Percentiles rank a stretch among this genome's conserved stretches.
Evolutionary conservation across 139 green algal species (phyloP).

Genomic region (Chlamydomonas urium): DNA sequence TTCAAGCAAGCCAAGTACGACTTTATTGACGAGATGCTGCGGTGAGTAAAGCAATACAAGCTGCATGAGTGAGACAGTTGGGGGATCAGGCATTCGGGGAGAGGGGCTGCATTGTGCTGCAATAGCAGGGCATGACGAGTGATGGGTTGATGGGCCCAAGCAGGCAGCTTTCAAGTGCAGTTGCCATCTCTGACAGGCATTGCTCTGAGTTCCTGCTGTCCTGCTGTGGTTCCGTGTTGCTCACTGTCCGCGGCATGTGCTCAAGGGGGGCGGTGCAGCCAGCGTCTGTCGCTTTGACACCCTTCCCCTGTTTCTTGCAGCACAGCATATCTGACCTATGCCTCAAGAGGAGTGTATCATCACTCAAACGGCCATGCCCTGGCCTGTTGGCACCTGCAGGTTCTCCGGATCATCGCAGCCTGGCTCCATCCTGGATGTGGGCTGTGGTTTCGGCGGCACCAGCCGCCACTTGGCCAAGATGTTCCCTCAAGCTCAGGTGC

Average conservation of each 20-base stretch:
- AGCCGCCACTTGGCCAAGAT: constrained; percentile 75
- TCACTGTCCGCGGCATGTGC: background rate
- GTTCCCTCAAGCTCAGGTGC: constrained; percentile 66
- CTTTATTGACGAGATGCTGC: constrained; percentile 87
- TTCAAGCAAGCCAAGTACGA: constrained; percentile 94
- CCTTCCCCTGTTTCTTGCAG: no score
- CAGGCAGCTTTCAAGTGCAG: background rate
- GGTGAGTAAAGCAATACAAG: constrained; percentile 35
- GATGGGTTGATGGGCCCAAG: background rate
- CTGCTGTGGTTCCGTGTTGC: background rate
- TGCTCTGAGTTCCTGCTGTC: background rate
- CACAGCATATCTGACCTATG: no score
- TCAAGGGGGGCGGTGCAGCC: no score
- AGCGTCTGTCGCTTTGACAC: no score
- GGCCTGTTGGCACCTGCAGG: background rate
- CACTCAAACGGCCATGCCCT: background rate
- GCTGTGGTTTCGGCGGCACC: constrained; percentile 91
- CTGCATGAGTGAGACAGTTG: background rate
- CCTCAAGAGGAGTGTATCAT: background rate
- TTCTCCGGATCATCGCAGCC: constrained; percentile 40
- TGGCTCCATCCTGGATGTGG: constrained; percentile 81
- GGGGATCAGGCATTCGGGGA: background rate
- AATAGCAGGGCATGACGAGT: background rate
- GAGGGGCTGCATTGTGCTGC: background rate
- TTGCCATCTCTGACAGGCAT: background rate